Conservation (phyloP, 305 asterid species). For the Fraxinus latifolia region DNA sequence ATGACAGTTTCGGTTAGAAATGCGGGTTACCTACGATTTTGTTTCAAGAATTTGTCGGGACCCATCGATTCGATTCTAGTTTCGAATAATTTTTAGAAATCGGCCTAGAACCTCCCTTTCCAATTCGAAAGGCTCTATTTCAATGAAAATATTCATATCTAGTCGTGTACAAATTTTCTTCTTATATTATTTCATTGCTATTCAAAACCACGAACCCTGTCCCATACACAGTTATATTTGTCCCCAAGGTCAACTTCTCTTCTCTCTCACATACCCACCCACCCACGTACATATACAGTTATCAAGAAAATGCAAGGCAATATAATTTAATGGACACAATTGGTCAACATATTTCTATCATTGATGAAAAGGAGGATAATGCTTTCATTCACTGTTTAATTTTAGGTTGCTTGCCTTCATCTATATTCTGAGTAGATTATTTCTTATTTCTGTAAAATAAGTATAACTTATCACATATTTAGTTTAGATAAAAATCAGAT, state of each 20-base stretch:
- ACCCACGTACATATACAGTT: background rate
- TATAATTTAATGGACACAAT: background rate
- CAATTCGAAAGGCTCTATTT: background rate
- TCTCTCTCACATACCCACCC: background rate
- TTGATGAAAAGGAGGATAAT: background rate
- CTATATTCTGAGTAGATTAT: background rate
- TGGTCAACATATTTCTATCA: background rate
- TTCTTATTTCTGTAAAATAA: too few relatives aligned
- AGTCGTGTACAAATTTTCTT: background rate
- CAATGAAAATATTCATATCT: background rate
- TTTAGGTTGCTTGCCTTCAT: background rate
- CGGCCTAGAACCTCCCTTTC: background rate
- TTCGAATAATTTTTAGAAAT: background rate
- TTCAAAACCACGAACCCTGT: conserved; percentile 12
- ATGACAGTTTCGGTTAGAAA: background rate
- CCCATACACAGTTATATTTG: conserved; percentile 17
- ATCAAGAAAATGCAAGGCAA: background rate
- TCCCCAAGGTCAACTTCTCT: background rate
- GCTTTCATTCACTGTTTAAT: background rate
- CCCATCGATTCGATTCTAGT: background rate
- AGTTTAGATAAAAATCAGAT: background rate
- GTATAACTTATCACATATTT: background rate
- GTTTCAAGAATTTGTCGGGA: background rate
- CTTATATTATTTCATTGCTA: background rate
- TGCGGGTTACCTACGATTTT: background rate